Conservation (phyloP, 2,329 filamentous ascomycete species). For the Mycocentrospora acerina region DNA sequence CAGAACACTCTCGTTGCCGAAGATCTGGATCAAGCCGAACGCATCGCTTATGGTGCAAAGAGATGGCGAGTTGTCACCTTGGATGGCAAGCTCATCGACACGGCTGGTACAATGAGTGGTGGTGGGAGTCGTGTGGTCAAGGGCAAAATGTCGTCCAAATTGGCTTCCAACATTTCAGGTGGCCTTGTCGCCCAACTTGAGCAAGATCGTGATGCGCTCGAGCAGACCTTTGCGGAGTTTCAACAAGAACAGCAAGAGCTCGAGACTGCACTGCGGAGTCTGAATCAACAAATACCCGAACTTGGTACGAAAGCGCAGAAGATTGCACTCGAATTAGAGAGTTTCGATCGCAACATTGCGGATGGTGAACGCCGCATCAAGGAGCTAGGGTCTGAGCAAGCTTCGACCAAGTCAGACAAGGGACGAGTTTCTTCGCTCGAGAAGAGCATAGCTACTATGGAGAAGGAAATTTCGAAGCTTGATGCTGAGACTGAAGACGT, state of each 20-base stretch:
- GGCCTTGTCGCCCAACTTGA: conserved; percentile 90
- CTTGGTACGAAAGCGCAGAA: conserved; percentile 92
- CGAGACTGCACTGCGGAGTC: conserved; percentile 69
- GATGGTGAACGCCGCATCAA: conserved; percentile 84
- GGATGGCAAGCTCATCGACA: conserved; percentile 93
- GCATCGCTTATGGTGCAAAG: conserved; percentile 91
- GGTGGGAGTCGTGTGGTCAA: conserved; percentile 88
- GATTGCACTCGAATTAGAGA: conserved; percentile 83
- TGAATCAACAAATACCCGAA: conserved; percentile 77
- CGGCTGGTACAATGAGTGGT: conserved; percentile 98
- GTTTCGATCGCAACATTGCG: conserved; percentile 76
- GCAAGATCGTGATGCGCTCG: conserved; percentile 78
- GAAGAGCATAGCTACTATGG: conserved; percentile 73
- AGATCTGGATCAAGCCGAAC: conserved; percentile 92
- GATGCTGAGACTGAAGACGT: conserved; percentile 83
- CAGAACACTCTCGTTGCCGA: conserved; percentile 93
- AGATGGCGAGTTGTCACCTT: conserved; percentile 96
- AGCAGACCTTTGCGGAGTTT: conserved; percentile 79
- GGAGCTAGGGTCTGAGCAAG: conserved; percentile 79
- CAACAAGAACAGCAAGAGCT: conserved; percentile 81
- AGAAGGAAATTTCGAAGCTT: conserved; percentile 77
- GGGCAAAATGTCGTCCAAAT: conserved; percentile 95
- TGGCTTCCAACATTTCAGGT: conserved; percentile 80
- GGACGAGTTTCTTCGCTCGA: conserved; percentile 70
- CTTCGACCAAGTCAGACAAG: conserved; percentile 79